A percentile compares a stretch with the other conserved stretches of the same genome.
These are phyloP conservation scores for Verbena officinalis DNA, from an alignment of 257 asterid genomes.

Conservation along the genomic window DNA sequence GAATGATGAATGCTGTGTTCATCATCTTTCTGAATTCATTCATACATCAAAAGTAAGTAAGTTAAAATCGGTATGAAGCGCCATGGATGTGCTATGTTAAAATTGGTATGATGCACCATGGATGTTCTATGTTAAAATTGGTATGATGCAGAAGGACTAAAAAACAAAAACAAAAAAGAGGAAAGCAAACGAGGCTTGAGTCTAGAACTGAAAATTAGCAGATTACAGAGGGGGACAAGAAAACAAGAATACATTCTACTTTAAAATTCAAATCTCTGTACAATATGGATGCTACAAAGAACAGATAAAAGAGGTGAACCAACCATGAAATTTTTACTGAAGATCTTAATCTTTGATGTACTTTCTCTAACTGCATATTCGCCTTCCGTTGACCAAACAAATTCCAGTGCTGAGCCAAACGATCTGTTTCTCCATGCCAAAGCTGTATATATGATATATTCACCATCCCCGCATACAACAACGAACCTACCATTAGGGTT, in stretches of 20 bases:
- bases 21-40: neutral
- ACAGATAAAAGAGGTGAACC: constrained; percentile 28
- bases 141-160: neutral
- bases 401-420: constrained; percentile 91
- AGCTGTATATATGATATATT: constrained; percentile 92
- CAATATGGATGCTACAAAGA: neutral
- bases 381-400: constrained; percentile 98
- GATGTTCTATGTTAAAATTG: neutral
- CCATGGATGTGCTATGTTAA: neutral
- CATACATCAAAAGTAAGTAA: neutral
- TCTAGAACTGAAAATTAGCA: constrained; percentile 10
- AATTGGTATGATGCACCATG: constrained; percentile 11
- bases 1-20: constrained; percentile 6
- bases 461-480: constrained; percentile 98
- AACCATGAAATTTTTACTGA: constrained; percentile 79
- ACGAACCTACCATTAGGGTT: constrained; percentile 98
- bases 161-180: neutral
- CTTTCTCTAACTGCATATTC: constrained; percentile 99
- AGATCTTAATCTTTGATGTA: constrained; percentile 80
- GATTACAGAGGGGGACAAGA: neutral
- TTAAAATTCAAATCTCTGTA: constrained; percentile 1
- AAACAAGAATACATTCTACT: neutral
- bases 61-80: neutral
- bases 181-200: neutral
- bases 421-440: constrained; percentile 99